A percentile compares a stretch with the other conserved stretches of the same genome.
Conservation (phyloP, 208 protist species). For the Wallacemonas sp. region DNA sequence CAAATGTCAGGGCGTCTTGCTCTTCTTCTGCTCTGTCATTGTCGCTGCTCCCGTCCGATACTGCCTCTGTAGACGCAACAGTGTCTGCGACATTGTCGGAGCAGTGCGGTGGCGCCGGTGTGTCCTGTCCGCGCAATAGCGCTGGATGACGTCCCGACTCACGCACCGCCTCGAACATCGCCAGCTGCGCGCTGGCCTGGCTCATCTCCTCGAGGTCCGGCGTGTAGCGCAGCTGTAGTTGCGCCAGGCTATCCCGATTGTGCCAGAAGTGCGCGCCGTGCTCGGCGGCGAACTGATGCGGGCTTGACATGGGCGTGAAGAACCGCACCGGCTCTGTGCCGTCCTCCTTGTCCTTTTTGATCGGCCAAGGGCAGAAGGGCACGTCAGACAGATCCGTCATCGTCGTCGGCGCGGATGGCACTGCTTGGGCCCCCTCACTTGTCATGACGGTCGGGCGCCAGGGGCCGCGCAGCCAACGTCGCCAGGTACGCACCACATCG, state of each 20-base stretch:
- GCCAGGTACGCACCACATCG: slow-evolving; percentile 2
- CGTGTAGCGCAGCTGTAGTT: slow-evolving; percentile 6
- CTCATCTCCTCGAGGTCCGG: not conserved
- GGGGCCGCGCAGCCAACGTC: not conserved
- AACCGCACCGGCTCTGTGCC: not conserved
- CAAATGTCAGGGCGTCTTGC: too few species aligned
- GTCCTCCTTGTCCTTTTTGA: not conserved
- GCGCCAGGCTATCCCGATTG: not conserved
- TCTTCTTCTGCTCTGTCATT: too few species aligned
- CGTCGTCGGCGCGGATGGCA: too few species aligned
- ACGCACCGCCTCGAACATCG: not conserved
- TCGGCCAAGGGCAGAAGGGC: slow-evolving; percentile 2
- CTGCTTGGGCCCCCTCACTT: too few species aligned
- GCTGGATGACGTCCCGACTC: not conserved
- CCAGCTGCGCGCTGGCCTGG: not conserved
- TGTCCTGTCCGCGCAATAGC: not conserved
- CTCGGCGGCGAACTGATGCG: not conserved
- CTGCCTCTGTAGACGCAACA: too few species aligned
- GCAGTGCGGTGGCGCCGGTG: not conserved
- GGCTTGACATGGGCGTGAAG: not conserved
- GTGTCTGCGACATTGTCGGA: too few species aligned
- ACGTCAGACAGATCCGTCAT: not conserved
- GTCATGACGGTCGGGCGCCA: slow-evolving; percentile 3
- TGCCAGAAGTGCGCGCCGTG: not conserved
- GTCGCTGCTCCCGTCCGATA: too few species aligned